Percentiles rank a stretch among this genome's conserved stretches.
Conservation (phyloP, 768 basidiomycete species). For the Mycena sanguinolenta region DNA sequence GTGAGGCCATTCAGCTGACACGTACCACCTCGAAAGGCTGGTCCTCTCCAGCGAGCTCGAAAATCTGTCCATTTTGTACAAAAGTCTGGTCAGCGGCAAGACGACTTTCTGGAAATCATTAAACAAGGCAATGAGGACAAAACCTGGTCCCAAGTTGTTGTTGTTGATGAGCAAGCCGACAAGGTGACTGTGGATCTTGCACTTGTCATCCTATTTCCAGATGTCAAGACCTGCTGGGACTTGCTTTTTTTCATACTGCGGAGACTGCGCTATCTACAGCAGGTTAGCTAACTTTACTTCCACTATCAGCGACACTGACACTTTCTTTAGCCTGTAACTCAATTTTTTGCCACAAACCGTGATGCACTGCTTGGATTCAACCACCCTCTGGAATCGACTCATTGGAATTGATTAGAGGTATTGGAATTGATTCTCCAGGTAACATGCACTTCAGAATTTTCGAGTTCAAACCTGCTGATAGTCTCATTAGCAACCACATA, state of each 20-base stretch:
- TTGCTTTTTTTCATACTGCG: slow-evolving; percentile 14
- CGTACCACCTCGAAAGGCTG: slow-evolving; percentile 1
- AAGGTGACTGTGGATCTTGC: background rate
- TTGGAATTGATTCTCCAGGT: slow-evolving; percentile 18
- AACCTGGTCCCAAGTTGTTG: slow-evolving; percentile 4
- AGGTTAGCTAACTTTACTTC: slow-evolving; percentile 1
- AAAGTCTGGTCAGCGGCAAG: slow-evolving; percentile 16
- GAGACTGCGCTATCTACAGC: slow-evolving; percentile 17
- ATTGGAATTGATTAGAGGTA: slow-evolving; percentile 12
- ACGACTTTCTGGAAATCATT: slow-evolving; percentile 8
- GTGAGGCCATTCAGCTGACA: background rate
- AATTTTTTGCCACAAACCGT: slow-evolving; percentile 9
- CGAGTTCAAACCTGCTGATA: background rate
- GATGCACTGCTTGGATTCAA: slow-evolving; percentile 5
- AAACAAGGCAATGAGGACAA: slow-evolving; percentile 4
- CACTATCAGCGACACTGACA: background rate
- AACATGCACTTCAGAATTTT: background rate
- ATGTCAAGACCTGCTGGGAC: slow-evolving; percentile 12
- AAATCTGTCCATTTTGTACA: slow-evolving; percentile 12
- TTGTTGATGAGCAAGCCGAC: background rate
- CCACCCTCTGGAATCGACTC: slow-evolving; percentile 8
- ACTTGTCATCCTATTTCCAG: background rate
- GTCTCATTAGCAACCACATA: slow-evolving; percentile 18
- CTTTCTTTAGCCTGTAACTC: slow-evolving; percentile 15
- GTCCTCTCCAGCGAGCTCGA: slow-evolving; percentile 4